These are phyloP conservation scores for Ilex asprella DNA, from an alignment of 257 asterid genomes.

Conservation along the genomic window DNA sequence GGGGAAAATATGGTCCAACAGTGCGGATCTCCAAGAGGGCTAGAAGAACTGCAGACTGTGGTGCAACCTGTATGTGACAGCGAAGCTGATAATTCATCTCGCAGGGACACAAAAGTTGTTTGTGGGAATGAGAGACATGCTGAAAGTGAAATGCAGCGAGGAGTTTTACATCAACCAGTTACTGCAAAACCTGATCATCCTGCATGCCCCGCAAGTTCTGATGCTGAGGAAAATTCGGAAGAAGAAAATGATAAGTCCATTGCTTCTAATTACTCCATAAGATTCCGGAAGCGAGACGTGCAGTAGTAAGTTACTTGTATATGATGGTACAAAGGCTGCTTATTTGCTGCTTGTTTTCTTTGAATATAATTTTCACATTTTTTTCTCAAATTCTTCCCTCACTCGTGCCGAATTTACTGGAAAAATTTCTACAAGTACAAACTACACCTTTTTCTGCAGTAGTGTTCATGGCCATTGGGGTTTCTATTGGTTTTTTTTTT, in stretches of 20 bases:
- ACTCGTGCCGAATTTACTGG: not conserved
- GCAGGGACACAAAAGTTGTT: constrained; percentile 13
- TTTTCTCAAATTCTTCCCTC: not conserved
- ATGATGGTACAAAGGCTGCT: constrained; percentile 1
- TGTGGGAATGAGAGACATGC: constrained; percentile 13
- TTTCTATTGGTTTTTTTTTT: not conserved
- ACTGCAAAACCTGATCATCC: constrained; percentile 18
- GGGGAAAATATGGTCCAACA: constrained; percentile 17
- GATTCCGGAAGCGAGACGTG: constrained; percentile 29
- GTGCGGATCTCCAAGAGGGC: constrained; percentile 19
- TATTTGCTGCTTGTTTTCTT: constrained; percentile 3
- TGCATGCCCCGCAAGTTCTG: constrained; percentile 13
- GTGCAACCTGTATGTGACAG: not conserved
- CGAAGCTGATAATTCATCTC: constrained; percentile 18
- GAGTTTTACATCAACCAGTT: constrained; percentile 16
- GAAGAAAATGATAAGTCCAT: constrained; percentile 32
- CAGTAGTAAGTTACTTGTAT: constrained; percentile 35
- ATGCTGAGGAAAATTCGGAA: constrained; percentile 43
- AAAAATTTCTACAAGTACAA: not conserved
- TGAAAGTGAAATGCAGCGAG: constrained; percentile 18
- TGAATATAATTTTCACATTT: constrained; percentile 7
- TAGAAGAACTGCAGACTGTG: constrained; percentile 16
- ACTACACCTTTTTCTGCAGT: not conserved
- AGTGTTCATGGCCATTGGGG: not conserved
- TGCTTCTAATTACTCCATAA: constrained; percentile 26